Base-by-base conservation (phyloP, 768 basidiomycete species). In the Pulveroboletus frians region DNA sequence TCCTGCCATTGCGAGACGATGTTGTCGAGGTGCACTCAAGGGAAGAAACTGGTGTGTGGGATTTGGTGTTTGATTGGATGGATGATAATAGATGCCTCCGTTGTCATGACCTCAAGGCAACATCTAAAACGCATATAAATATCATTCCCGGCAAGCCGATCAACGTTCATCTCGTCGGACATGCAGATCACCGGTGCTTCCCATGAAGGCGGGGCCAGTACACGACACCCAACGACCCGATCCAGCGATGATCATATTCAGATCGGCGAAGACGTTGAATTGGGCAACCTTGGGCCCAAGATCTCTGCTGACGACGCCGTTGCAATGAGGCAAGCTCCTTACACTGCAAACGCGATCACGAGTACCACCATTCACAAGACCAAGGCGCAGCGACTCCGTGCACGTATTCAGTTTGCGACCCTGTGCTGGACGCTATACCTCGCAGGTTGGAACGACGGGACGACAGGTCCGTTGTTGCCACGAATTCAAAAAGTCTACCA, bases 391-490 rank as follows among this genome's bases (percentile, higher is more conserved):
- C 47, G 47, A 9, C 43, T 55, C 17, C 65, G 49, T 5, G 57
- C 49, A 13, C 56, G 47, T 3, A 51, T 70, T n/a, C 72, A 73
- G 35, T 65, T 71, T 36, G 52, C 43, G 9, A 55, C 67, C 1
- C 58, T 73, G 2, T 73, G 69, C 52, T 71, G 60, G 57, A 58
- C 62, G 37, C 9, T 71, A 14, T 73, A 67, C 42, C 50, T 73
- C 17, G 49, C 58, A 0, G 71, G 71, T 9, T 73, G 71, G 69
- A 71, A 71, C 49, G 71, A 73, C 47, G 73, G 58, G 8, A 59
- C 68, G 18, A 69, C 64, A 18, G 71, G 71, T 23, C 73, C 71
- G 18, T 43, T 73, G 43, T 53, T 73, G 13, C 71, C 73, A 8
- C 58, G 67, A 7, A 72, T 73, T 32, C 73, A 67, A 47, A 56